Evolutionary conservation across 805 yeast genomes (phyloP).

Genomic region (Cyberlindnera euphorbiiphila): DNA sequence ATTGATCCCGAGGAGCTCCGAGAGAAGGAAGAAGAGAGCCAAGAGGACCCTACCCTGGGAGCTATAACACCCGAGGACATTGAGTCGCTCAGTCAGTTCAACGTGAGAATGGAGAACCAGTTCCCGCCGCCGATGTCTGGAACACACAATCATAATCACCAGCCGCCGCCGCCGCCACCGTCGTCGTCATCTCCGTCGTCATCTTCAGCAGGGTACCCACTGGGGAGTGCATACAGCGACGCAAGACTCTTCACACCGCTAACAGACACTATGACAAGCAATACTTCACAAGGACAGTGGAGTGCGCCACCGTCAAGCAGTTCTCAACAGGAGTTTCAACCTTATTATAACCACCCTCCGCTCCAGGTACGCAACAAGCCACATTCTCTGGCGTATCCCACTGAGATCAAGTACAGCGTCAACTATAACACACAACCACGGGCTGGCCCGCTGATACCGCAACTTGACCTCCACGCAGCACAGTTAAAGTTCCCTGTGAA

Average conservation of each 20-base stretch:
- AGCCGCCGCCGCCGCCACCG: not conserved
- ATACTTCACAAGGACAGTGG: too few relatives aligned
- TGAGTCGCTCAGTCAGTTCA: not conserved
- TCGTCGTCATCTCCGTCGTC: slow-evolving; percentile 1
- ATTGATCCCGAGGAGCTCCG: not conserved
- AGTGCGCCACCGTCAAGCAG: not conserved
- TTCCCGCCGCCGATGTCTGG: not conserved
- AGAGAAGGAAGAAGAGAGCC: not conserved
- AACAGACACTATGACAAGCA: not conserved
- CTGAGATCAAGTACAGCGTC: not conserved
- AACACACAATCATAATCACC: too few relatives aligned
- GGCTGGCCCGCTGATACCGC: not conserved
- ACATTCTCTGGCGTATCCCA: not conserved
- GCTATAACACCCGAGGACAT: too few relatives aligned
- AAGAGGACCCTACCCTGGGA: too few relatives aligned
- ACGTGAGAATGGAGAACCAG: not conserved
- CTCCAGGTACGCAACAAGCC: not conserved
- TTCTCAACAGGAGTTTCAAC: not conserved
- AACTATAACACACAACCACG: slow-evolving; percentile 5
- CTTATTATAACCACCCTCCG: slow-evolving; percentile 2
- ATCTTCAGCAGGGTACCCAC: not conserved
- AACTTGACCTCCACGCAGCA: slow-evolving; percentile 1
- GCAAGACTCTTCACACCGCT: slow-evolving; percentile 1
- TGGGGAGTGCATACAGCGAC: not conserved
- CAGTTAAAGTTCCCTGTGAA: slow-evolving; percentile 5